A percentile compares a stretch with the other conserved stretches of the same genome.
These are phyloP conservation scores for Pestalotiopsis sp. DNA, from an alignment of 2,329 filamentous ascomycete genomes.

Conservation along the genomic window DNA sequence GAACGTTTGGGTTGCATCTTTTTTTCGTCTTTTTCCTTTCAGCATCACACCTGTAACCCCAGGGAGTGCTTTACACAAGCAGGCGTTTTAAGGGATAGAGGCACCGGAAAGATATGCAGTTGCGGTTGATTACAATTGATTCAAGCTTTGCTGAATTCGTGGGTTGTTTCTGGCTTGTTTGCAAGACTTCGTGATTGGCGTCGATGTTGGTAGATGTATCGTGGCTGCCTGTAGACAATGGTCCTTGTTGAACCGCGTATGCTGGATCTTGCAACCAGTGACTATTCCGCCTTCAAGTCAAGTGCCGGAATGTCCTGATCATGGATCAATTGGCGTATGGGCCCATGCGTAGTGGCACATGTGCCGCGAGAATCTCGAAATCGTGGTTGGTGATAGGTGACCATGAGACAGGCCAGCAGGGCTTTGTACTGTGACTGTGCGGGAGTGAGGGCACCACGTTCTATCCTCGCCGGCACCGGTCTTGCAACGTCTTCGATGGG, in stretches of 20 bases:
- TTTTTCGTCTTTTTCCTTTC: slow-evolving; percentile 7
- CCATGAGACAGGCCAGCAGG: not conserved
- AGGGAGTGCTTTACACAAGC: slow-evolving; percentile 27
- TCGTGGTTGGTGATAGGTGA: not conserved
- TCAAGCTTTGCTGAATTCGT: not conserved
- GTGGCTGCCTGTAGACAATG: not conserved
- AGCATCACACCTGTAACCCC: slow-evolving; percentile 18
- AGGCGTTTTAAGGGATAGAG: slow-evolving; percentile 37
- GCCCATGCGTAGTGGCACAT: not conserved
- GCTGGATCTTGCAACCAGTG: not conserved
- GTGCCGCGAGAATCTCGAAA: not conserved
- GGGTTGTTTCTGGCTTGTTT: not conserved
- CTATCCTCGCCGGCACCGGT: not conserved
- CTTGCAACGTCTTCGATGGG: not conserved
- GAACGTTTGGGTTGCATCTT: slow-evolving; percentile 8
- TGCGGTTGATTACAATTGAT: slow-evolving; percentile 22
- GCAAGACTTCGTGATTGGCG: not conserved
- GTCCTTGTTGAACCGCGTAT: not conserved
- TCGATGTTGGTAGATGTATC: not conserved
- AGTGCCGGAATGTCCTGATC: not conserved
- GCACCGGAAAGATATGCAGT: slow-evolving; percentile 25
- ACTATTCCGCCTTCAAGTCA: not conserved
- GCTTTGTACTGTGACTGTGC: slow-evolving; percentile 1
- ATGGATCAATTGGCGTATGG: not conserved
- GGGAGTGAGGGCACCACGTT: not conserved